Percentiles rank a stretch among this genome's conserved stretches.
These are phyloP conservation scores for Benincasa hispida DNA, from an alignment of 306 rosid genomes.

Conservation along the genomic window DNA sequence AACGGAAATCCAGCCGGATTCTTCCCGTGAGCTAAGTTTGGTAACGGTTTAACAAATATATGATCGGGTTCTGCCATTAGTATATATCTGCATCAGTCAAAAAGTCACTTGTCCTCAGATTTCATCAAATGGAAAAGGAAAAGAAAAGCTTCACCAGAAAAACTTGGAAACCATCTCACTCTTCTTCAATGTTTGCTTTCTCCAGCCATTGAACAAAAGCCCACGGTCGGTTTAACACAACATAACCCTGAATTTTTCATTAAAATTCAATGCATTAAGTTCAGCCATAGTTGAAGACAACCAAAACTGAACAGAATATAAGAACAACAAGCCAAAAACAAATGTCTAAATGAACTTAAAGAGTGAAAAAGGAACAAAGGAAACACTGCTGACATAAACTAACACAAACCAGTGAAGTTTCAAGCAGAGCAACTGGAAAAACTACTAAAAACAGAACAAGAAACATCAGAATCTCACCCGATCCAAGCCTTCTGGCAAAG, in stretches of 20 bases:
- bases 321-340: not conserved
- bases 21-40: constrained; percentile 56
- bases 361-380: not conserved
- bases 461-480: constrained; percentile 31
- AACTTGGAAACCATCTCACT: constrained; percentile 28
- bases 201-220: constrained; percentile 97
- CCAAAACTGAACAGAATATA: not conserved
- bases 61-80: constrained; percentile 98
- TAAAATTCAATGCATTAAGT: not conserved
- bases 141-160: not conserved
- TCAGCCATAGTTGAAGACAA: not conserved
- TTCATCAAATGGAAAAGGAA: constrained; percentile 8
- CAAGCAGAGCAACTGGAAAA: not conserved
- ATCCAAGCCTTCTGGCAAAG: constrained; percentile 88
- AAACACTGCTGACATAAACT: not conserved
- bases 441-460: not conserved
- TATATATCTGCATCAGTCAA: constrained; percentile 73
- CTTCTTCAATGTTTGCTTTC: constrained; percentile 74
- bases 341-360: not conserved
- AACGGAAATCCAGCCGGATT: constrained; percentile 68
- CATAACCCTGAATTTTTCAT: constrained; percentile 52
- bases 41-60: constrained; percentile 64
- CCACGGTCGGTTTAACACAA: constrained; percentile 93
- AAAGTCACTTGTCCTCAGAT: constrained; percentile 13
- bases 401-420: not conserved